A percentile compares a stretch with the other conserved stretches of the same genome.
Evolutionary conservation across 1,284 basidiomycete genomes (phyloP).

Genomic region (Cryptococcus sp.): DNA sequence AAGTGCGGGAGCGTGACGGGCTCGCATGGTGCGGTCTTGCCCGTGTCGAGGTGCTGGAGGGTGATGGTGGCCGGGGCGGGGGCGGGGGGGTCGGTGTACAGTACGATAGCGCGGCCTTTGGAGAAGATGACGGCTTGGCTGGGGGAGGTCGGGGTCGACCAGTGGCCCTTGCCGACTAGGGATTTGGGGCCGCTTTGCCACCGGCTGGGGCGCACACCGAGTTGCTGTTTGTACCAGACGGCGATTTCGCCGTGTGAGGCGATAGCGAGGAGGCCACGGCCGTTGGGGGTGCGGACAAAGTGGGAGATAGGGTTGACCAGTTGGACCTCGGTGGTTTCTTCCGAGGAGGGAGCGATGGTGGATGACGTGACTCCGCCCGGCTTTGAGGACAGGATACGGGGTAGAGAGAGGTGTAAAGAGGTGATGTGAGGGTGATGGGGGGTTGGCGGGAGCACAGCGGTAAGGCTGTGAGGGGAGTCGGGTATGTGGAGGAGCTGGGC

Average conservation of each 20-base stretch:
- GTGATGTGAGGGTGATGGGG: constrained; percentile 8
- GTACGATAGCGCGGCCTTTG: constrained; percentile 46
- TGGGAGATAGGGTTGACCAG: constrained; percentile 28
- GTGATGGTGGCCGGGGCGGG: constrained; percentile 22
- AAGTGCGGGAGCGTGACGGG: constrained; percentile 39
- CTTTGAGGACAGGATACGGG: constrained; percentile 21
- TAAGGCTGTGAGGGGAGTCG: not conserved
- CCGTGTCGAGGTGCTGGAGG: constrained; percentile 41
- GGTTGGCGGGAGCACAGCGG: constrained; percentile 11
- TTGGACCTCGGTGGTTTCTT: constrained; percentile 24
- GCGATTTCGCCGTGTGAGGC: constrained; percentile 37
- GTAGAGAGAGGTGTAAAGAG: constrained; percentile 17
- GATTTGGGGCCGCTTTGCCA: constrained; percentile 10
- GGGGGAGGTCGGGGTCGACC: constrained; percentile 20
- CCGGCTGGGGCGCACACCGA: constrained; percentile 25
- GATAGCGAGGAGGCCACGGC: constrained; percentile 42
- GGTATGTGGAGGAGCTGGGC: constrained; percentile 20
- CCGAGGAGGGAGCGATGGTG: not conserved
- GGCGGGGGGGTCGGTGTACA: constrained; percentile 20
- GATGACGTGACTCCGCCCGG: constrained; percentile 10
- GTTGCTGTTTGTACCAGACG: constrained; percentile 40
- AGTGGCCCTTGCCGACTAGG: constrained; percentile 41
- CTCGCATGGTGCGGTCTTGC: constrained; percentile 21
- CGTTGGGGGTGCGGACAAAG: constrained; percentile 49
- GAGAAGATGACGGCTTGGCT: constrained; percentile 40